Evolutionary conservation across 331 rosid species (phyloP).

Genomic region (Ulmus americana): DNA sequence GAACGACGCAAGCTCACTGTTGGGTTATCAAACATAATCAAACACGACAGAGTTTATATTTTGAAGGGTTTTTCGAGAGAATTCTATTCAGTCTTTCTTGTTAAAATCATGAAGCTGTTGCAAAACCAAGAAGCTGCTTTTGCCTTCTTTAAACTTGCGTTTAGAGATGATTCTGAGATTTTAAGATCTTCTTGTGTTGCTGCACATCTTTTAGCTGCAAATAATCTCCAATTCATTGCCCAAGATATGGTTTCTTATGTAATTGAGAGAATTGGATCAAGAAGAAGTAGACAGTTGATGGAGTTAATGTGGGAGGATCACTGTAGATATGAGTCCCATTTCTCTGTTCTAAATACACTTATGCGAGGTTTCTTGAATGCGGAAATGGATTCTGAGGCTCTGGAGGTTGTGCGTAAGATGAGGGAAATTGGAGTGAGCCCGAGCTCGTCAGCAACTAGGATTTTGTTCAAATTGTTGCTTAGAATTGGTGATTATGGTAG

Average conservation of each 20-base stretch:
- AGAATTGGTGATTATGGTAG: slow-evolving; percentile 66
- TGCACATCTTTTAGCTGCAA: slow-evolving; percentile 56
- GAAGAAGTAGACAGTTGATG: slow-evolving; percentile 41
- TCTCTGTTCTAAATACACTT: slow-evolving; percentile 57
- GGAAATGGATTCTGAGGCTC: slow-evolving; percentile 58
- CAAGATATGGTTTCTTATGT: slow-evolving; percentile 68
- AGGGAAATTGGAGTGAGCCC: slow-evolving; percentile 53
- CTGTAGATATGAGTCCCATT: slow-evolving; percentile 49
- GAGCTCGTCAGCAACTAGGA: slow-evolving; percentile 36
- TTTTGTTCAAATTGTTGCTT: slow-evolving; percentile 51
- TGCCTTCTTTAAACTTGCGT: slow-evolving; percentile 64
- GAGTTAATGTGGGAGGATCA: slow-evolving; percentile 72
- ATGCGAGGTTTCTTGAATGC: slow-evolving; percentile 57
- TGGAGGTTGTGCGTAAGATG: slow-evolving; percentile 56
- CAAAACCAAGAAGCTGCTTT: slow-evolving; percentile 43
- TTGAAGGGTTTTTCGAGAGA: slow-evolving; percentile 42
- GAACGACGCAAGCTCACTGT: slow-evolving; percentile 50
- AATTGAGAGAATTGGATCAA: slow-evolving; percentile 41
- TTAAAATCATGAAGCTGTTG: slow-evolving; percentile 38
- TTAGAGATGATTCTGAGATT: slow-evolving; percentile 35
- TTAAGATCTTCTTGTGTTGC: slow-evolving; percentile 48
- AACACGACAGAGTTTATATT: slow-evolving; percentile 27
- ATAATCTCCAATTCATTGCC: slow-evolving; percentile 37
- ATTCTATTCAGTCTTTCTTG: slow-evolving; percentile 53
- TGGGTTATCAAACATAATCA: slow-evolving; percentile 51